Evolutionary conservation across 1,284 basidiomycete genomes (phyloP), one percentile per base, ranked within the genome.

Genomic region (Agroathelia rolfsii): DNA sequence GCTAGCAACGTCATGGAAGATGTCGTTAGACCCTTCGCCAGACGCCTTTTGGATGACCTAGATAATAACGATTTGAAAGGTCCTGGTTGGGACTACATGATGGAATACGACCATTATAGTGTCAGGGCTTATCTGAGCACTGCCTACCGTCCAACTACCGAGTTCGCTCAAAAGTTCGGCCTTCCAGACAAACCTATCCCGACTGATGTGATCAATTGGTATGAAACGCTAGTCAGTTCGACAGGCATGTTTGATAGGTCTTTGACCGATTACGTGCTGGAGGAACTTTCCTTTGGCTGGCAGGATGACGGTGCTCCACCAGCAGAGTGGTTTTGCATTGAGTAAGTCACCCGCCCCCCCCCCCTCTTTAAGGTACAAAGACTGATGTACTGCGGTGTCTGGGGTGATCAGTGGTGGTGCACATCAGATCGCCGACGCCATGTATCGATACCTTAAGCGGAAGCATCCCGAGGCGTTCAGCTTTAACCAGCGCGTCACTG

Each of bases 241-340:
- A 51, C 50, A 2, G 49, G 49, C 19, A 33, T 43, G 14, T 54
- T 45, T 29, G 45, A 54, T 25, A 24, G 35, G 15, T 42, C 49
- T 6, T 45, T 57, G 25, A 40, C 48, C 3, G 53, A 55, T 35
- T 34, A 24, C 9, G 32, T 37, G 17, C 21, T 37, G 10, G 34
- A 30, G 13, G 14, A 11, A n/a, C 11, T 31, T 9, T 26, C n/a
- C 7, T 40, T 34, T 16, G 32, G 24, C 15, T 32, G 13, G 4
- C 19, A 27, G 14, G 22, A 8, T 5, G 21, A 30, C 29, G 21
- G 30, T 34, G 5, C 16, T n/a, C 5, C 15, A 12, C 19, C 24
- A 5, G 13, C 38, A 11, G 8, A 41, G 7, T 46, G 42, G 40
- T 34, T 13, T 13, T 42, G 42, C 28, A 12, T 32, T 13, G 30